phyloP scores from a whole-genome alignment of 345 rosid genomes.

The Citrus mangshanensis region DNA sequence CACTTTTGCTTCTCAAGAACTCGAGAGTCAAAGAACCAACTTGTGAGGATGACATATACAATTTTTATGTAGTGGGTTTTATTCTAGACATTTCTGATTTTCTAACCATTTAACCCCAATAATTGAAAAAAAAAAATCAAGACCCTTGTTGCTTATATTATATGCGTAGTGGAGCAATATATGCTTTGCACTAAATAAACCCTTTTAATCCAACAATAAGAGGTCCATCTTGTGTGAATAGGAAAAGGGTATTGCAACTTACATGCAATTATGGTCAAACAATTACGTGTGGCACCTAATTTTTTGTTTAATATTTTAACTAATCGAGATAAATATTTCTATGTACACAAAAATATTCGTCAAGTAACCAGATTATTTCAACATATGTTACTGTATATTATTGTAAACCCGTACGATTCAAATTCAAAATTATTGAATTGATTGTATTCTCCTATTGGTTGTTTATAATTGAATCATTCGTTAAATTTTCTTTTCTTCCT shows the following conservation, averaged over 20 bases:
- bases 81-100: neutral
- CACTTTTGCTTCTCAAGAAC: slow-evolving; percentile 17
- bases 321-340: neutral
- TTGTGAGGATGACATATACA: neutral
- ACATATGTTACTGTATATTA: neutral
- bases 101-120: neutral
- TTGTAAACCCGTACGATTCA: neutral
- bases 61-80: neutral
- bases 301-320: neutral
- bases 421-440: neutral
- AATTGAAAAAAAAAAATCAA: neutral
- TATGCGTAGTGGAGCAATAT: neutral
- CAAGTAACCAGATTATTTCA: no score
- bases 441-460: neutral
- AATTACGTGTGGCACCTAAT: neutral
- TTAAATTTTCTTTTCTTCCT: neutral
- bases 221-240: neutral
- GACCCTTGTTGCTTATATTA: neutral
- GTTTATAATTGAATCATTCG: neutral
- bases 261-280: neutral
- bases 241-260: neutral
- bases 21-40: slow-evolving; percentile 11
- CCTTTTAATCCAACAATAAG: neutral
- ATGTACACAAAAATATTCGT: no score
- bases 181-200: neutral